These are phyloP conservation scores for Jaltomata sinuosa DNA, from an alignment of 257 asterid genomes.

Conservation along the genomic window DNA sequence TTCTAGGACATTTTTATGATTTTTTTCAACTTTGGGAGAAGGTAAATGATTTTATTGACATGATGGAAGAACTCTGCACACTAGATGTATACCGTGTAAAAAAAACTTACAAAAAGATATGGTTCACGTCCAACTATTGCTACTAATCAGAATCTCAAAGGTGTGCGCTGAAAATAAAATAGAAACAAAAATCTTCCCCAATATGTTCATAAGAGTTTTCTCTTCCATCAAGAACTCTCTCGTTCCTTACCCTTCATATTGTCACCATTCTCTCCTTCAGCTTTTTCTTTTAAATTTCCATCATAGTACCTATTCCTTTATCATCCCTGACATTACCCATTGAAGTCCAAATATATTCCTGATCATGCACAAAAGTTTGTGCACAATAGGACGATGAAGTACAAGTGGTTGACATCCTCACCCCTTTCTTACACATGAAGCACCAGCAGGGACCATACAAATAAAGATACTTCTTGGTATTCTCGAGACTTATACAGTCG, in stretches of 20 bases:
- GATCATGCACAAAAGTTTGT: not conserved
- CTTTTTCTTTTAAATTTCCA: not conserved
- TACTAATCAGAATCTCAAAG: not conserved
- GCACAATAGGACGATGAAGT: not conserved
- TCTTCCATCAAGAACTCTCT: not conserved
- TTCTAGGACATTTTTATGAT: not conserved
- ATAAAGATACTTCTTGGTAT: not conserved
- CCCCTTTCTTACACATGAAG: not conserved
- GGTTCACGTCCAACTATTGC: not conserved
- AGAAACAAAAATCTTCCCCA: not conserved
- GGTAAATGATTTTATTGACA: not conserved
- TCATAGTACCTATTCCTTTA: not conserved
- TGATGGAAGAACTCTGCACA: not conserved
- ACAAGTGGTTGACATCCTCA: not conserved
- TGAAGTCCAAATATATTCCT: not conserved
- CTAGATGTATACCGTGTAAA: not conserved
- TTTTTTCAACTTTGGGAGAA: not conserved
- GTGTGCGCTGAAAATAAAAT: not conserved
- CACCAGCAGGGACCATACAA: not conserved
- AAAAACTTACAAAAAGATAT: not conserved
- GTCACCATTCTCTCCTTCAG: not conserved
- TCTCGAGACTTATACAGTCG: not conserved
- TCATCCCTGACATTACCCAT: not conserved
- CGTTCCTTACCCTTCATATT: not conserved
- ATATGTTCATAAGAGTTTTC: not conserved